Evolutionary conservation across 495 filamentous ascomycete genomes (phyloP), one percentile per base, ranked within the genome.

Genomic region (Neurospora tetrasperma): DNA sequence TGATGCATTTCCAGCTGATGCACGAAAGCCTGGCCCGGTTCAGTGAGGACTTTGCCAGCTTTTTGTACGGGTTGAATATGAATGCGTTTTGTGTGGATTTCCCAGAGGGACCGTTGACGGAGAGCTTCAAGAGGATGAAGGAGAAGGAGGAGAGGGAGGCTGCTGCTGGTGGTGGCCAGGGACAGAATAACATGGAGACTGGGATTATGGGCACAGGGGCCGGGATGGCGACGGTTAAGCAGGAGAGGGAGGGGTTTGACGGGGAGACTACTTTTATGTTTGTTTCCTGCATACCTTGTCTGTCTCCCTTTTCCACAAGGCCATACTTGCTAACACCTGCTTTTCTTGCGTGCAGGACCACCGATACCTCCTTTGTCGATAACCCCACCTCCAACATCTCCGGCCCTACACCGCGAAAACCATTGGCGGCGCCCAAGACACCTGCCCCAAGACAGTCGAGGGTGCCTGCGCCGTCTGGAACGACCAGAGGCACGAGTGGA

Each of bases 61-160:
- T 99, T 76, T 79, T 99, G 71, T 98, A 98, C 74, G 96, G 96
- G 4, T 79, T 99, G 80, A 98, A 98, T 76, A 96, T 99, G 93
- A 98, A 98, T 82, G 96, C 96, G 5, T 99, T 98, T 79, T 99
- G 96, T 80, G 94, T 98, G 44, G 96, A 98, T 83, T 98, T 98
- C 80, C 93, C 94, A 0, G 96, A 99, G 89, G 83, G 81, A 2
- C 86, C 86, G 10, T 77, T 87, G 70, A 39, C 84, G n/a, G 86
- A 88, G 72, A 96, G 93, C 3, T 97, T 96, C 76, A 86, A 86
- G 75, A 85, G 91, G 76, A 89, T 89, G 66, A 82, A 79, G 74
- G 74, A 80, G 12, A 86, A 86, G 72, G 86, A 90, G 73, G 86
- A 89, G 42, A 69, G 75, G 18, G 59, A 73, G 18, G 70, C 71